Percentiles rank a stretch among this genome's conserved stretches.
Conservation (phyloP, 2,329 filamentous ascomycete species). For the Zopfia rhizophila region DNA sequence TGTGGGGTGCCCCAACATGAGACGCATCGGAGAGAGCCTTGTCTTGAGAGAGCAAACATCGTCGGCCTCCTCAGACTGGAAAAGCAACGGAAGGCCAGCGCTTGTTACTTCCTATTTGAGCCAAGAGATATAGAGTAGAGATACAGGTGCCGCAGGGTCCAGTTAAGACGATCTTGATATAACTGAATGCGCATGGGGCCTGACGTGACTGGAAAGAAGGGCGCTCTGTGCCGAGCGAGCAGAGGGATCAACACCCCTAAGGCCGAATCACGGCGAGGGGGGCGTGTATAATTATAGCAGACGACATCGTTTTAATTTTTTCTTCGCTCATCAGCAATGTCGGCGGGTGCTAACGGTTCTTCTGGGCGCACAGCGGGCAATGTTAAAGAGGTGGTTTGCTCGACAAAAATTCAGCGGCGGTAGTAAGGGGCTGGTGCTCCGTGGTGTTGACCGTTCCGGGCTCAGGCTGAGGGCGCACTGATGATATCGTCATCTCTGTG, state of each 20-base stretch:
- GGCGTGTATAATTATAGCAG: constrained; percentile 21
- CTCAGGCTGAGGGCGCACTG: no score
- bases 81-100: constrained; percentile 14
- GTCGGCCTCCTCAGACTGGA: constrained; percentile 11
- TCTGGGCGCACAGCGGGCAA: no score
- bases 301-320: no score
- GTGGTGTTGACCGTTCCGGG: no score
- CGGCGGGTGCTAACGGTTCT: no score
- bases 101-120: constrained; percentile 10
- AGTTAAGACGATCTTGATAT: constrained; percentile 37
- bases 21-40: constrained; percentile 1
- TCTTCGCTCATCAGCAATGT: no score
- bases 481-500: no score
- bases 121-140: constrained; percentile 13
- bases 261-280: constrained; percentile 26
- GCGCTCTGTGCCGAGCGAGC: constrained; percentile 17
- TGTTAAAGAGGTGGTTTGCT: no score
- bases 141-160: constrained; percentile 37
- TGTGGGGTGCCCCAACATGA: neutral
- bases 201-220: constrained; percentile 27
- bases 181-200: constrained; percentile 22
- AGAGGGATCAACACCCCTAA: constrained; percentile 35
- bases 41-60: constrained; percentile 7
- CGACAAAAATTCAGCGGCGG: no score
- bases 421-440: no score